Conservation (phyloP, 2,329 filamentous ascomycete genomes). For the Colletotrichum endophyticum region DNA sequence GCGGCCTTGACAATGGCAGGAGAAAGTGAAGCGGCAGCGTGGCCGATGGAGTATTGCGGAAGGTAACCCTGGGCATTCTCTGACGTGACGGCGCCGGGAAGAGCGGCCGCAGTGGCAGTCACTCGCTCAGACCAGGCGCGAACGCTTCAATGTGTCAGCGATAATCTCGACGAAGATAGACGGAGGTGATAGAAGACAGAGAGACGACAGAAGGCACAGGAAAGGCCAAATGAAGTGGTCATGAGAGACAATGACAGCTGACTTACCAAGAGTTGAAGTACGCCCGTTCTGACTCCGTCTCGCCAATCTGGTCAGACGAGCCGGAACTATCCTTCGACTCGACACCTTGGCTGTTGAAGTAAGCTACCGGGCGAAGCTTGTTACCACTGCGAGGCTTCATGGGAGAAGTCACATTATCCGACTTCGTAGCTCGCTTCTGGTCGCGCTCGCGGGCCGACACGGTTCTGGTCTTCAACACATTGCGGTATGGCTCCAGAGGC, state of each 20-base stretch:
- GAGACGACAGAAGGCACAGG: background rate
- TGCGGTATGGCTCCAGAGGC: slow-evolving; percentile 10
- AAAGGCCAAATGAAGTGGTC: background rate
- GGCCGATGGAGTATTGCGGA: slow-evolving; percentile 53
- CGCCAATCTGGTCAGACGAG: slow-evolving; percentile 26
- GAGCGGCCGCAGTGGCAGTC: slow-evolving; percentile 49
- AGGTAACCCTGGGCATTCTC: slow-evolving; percentile 60
- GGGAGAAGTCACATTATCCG: slow-evolving; percentile 20
- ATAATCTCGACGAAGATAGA: background rate
- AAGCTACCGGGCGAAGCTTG: slow-evolving; percentile 1
- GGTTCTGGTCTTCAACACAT: background rate
- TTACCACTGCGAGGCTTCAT: slow-evolving; percentile 9
- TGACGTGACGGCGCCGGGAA: slow-evolving; percentile 55
- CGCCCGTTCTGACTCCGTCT: slow-evolving; percentile 52
- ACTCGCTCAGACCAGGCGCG: slow-evolving; percentile 41
- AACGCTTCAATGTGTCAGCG: background rate
- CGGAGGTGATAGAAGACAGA: background rate
- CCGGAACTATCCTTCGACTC: slow-evolving; percentile 4
- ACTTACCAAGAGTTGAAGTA: slow-evolving; percentile 39
- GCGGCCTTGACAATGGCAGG: slow-evolving; percentile 47
- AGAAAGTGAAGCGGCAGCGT: slow-evolving; percentile 56
- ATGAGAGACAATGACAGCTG: background rate
- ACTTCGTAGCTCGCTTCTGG: slow-evolving; percentile 20
- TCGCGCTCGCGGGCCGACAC: background rate
- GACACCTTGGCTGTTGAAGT: slow-evolving; percentile 18